phyloP scores from a whole-genome alignment of 805 yeast species.

The Candida saitoana region DNA sequence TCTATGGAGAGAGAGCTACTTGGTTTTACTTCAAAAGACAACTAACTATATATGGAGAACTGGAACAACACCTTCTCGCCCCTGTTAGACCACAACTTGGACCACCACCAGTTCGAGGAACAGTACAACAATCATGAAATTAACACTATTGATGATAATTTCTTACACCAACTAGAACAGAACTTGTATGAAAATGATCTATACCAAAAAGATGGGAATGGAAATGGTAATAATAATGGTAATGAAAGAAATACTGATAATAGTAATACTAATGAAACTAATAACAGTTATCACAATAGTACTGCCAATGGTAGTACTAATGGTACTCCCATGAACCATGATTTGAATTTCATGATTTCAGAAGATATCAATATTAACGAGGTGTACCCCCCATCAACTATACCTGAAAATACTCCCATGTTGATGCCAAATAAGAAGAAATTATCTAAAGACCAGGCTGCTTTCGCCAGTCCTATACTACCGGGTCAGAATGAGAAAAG shows the following conservation, averaged over 20 bases:
- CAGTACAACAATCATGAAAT: constrained; percentile 3
- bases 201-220: constrained; percentile 1
- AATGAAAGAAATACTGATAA: background rate
- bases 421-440: constrained; percentile 15
- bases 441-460: constrained; percentile 6
- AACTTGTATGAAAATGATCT: constrained; percentile 20
- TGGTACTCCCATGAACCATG: constrained; percentile 10
- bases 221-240: background rate
- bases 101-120: constrained; percentile 4
- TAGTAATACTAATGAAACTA: background rate
- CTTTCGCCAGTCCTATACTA: constrained; percentile 31
- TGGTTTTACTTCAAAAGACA: too few species aligned
- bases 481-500: constrained; percentile 41
- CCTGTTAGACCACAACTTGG: constrained; percentile 2
- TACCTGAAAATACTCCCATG: constrained; percentile 23
- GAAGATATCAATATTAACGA: constrained; percentile 14
- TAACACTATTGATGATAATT: constrained; percentile 7
- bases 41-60: background rate
- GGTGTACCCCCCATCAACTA: constrained; percentile 24
- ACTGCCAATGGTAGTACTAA: constrained; percentile 7
- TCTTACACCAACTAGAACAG: constrained; percentile 27
- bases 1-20: constrained; percentile 4
- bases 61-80: constrained; percentile 4
- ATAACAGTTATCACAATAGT: background rate
- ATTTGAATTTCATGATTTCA: constrained; percentile 22